Evolutionary conservation across 1,284 basidiomycete genomes (phyloP), one percentile per base, ranked within the genome.

Genomic region (Peniophora sp.): DNA sequence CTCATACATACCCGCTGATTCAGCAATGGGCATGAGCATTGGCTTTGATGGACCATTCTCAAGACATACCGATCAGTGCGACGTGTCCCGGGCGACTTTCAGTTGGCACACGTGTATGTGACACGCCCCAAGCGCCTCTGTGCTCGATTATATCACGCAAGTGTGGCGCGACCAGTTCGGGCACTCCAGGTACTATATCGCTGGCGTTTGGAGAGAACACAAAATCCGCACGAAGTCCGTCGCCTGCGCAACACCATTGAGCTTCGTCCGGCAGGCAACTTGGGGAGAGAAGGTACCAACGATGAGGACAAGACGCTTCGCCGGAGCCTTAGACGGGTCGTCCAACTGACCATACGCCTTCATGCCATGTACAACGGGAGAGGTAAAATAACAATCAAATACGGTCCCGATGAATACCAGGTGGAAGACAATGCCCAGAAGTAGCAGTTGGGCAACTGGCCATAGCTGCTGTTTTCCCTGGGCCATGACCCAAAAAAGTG

Each of bases 361-460:
- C 84, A 86, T 89, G 48, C 87, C 86, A 73, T 79, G 75, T 22
- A 86, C 83, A 5, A 89, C 85, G 0, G 87, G 85, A 55, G 83
- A 86, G 20, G 81, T 88, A 60, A 95, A 95, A 65, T 95, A 94
- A 65, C 92, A 92, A 68, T 94, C 89, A 65, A 94, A 95, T 27
- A 94, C 82, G 22, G 84, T 81, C 52, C 76, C 73, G 54, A 89
- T 82, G 64, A 81, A 89, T 8, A 83, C 69, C 48, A 89, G 63
- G 63, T 92, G 89, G 61, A 92, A 91, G 20, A 85, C 59, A 25
- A 92, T 72, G 23, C 86, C 87, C 34, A 88, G 64, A 20, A 78
- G 53, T 17, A 92, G 73, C 11, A 90, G 68, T 43, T 58, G 58
- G 34, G 55, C 50, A 39, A 60, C 46, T 27, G 54, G 44, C 44